Percentiles rank a stretch among this genome's conserved stretches.
Conservation (phyloP, 805 yeast species). For the Saccharomycopsis sp. region DNA sequence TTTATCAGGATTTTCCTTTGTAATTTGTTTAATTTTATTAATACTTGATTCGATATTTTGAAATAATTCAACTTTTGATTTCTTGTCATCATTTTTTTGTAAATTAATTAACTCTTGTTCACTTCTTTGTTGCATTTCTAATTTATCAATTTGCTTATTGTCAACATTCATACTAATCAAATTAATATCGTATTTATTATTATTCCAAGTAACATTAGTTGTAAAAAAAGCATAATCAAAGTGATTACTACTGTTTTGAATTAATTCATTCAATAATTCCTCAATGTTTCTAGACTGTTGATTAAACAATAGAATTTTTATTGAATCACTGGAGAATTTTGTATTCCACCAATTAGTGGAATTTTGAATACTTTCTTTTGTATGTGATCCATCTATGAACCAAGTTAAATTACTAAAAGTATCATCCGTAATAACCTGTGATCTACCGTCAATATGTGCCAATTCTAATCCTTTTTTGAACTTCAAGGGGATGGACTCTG, state of each 20-base stretch:
- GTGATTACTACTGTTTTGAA: slow-evolving; percentile 29
- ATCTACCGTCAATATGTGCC: slow-evolving; percentile 93
- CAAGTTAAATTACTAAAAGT: slow-evolving; percentile 45
- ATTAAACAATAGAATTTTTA: slow-evolving; percentile 63
- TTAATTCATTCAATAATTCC: slow-evolving; percentile 46
- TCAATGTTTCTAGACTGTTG: slow-evolving; percentile 89
- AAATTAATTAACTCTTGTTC: slow-evolving; percentile 58
- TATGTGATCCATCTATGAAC: slow-evolving; percentile 95
- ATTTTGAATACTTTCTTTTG: slow-evolving; percentile 76
- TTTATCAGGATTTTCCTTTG: slow-evolving; percentile 18
- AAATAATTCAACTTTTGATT: slow-evolving; percentile 51
- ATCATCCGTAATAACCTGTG: slow-evolving; percentile 52
- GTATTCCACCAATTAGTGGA: slow-evolving; percentile 66
- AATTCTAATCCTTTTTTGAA: slow-evolving; percentile 49
- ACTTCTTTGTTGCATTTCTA: slow-evolving; percentile 69
- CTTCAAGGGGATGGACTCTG: slow-evolving; percentile 32
- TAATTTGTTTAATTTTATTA: slow-evolving; percentile 37
- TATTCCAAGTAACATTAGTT: slow-evolving; percentile 85
- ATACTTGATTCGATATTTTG: slow-evolving; percentile 70
- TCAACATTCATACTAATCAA: slow-evolving; percentile 80
- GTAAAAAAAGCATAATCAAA: slow-evolving; percentile 79
- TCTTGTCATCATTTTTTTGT: no score
- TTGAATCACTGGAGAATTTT: slow-evolving; percentile 19
- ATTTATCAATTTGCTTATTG: slow-evolving; percentile 63
- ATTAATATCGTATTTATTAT: slow-evolving; percentile 72